Evolutionary conservation across 2,329 filamentous ascomycete genomes (phyloP), one percentile per base, ranked within the genome.

Genomic region (Fusarium brachygibbosum): DNA sequence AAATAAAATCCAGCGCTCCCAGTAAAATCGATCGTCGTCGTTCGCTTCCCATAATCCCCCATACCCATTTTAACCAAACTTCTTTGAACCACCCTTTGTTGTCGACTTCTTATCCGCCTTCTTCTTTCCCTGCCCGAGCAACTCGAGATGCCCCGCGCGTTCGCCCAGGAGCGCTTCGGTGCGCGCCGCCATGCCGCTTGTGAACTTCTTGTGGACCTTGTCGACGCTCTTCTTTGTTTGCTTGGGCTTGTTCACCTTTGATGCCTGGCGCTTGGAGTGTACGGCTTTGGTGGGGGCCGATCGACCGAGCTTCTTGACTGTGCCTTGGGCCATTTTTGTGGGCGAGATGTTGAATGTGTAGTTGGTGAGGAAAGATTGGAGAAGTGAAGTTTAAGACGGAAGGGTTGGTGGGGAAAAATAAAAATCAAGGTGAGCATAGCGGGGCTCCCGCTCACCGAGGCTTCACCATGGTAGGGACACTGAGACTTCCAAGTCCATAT

Each of bases 111-210:
- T 82, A 49, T 78, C 73, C 46, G 79, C 79, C 78, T 86, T 85
- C n/a, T 84, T 87, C 77, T 86, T 85, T 12, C 84, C 83, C 77
- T 85, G 83, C 32, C 85, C 87, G 64, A 89, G 87, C 67, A 89
- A 75, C 80, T 89, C 87, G 25, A 89, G 77, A 62, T 89, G 87
- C 0, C 87, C 86, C 7, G 85, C 87, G 11, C 87, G 80, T 80
- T 88, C 85, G 63, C 86, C 86, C 40, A 89, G 81, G 74, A 89
- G 79, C 66, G 82, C 80, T 81, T 89, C 87, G 32, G 87, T 89
- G 79, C 82, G 82, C 60, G 80, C 81, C 42, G 81, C 82, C 74
- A 89, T 80, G 46, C 86, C 86, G 5, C 84, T 82, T 14, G 85
- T 83, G 75, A 85, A 85, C 77, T 87, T 87, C 73, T 82, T 83